These are phyloP conservation scores for Corinectria fuckeliana DNA, from an alignment of 2,329 filamentous ascomycete genomes.

Conservation along the genomic window DNA sequence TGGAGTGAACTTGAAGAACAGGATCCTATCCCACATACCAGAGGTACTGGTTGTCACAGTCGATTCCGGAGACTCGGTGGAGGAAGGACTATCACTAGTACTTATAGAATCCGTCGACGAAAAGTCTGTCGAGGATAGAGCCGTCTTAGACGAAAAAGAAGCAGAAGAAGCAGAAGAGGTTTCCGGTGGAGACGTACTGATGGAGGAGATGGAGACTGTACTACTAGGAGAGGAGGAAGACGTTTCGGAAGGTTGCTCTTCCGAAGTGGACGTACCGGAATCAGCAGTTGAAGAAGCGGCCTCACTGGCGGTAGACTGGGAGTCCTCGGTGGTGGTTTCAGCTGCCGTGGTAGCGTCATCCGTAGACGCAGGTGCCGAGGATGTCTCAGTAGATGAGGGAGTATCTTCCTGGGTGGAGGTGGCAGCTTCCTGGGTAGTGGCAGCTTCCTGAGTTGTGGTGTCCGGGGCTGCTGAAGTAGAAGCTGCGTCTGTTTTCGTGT, in stretches of 20 bases:
- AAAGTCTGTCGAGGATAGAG: constrained; percentile 33
- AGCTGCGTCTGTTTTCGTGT: constrained; percentile 32
- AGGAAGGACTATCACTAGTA: constrained; percentile 19
- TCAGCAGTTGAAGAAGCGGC: constrained; percentile 37
- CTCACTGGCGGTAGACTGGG: constrained; percentile 35
- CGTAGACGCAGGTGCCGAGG: neutral
- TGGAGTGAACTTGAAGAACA: constrained; percentile 12
- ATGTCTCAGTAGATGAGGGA: constrained; percentile 12
- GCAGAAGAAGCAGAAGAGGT: constrained; percentile 31
- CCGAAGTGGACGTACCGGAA: constrained; percentile 40
- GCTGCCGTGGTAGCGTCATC: neutral
- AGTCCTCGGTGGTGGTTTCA: constrained; percentile 11
- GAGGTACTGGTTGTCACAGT: constrained; percentile 29
- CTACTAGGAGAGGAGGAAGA: constrained; percentile 38
- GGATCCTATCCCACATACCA: constrained; percentile 41
- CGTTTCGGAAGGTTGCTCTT: constrained; percentile 37
- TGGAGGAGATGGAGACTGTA: constrained; percentile 39
- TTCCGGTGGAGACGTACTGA: constrained; percentile 42
- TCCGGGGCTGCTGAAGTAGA: constrained; percentile 17
- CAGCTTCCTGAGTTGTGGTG: neutral
- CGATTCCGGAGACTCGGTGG: constrained; percentile 19
- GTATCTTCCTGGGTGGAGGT: neutral
- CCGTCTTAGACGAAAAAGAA: constrained; percentile 31
- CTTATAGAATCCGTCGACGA: constrained; percentile 21
- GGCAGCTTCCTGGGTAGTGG: neutral